phyloP scores from a whole-genome alignment of 257 asterid genomes.

The Catharanthus roseus region DNA sequence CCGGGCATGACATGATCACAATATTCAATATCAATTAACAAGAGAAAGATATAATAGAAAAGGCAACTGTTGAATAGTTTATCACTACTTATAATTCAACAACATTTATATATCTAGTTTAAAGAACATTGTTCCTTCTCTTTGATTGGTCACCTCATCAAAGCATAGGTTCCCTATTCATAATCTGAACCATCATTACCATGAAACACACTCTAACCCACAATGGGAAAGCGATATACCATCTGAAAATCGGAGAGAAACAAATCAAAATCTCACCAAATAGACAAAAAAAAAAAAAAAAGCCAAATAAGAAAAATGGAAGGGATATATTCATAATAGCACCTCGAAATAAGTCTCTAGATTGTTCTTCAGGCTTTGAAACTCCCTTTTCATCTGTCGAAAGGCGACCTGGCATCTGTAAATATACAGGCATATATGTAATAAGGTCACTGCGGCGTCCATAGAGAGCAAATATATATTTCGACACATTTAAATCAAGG shows the following conservation, averaged over 20 bases:
- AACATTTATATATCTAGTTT: not conserved
- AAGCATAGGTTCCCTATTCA: not conserved
- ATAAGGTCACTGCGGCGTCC: not conserved
- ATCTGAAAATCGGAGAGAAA: not conserved
- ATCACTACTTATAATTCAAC: not conserved
- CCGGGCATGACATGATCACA: too few species aligned
- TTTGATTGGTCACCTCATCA: not conserved
- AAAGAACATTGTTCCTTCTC: not conserved
- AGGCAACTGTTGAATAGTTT: not conserved
- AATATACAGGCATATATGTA: not conserved
- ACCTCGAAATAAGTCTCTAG: slow-evolving; percentile 3
- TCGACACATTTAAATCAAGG: not conserved
- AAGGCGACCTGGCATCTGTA: not conserved
- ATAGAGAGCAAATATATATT: not conserved
- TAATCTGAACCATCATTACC: not conserved
- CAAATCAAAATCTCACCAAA: not conserved
- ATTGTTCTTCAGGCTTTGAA: not conserved
- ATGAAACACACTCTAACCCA: not conserved
- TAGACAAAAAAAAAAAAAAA: not conserved
- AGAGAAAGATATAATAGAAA: not conserved
- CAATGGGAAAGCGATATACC: not conserved
- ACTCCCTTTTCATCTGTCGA: not conserved
- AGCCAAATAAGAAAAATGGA: too few species aligned
- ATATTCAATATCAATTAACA: not conserved
- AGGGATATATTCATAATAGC: not conserved